Conservation (phyloP, 23 red algal genomes). For the Gracilaria vermiculophylla region DNA sequence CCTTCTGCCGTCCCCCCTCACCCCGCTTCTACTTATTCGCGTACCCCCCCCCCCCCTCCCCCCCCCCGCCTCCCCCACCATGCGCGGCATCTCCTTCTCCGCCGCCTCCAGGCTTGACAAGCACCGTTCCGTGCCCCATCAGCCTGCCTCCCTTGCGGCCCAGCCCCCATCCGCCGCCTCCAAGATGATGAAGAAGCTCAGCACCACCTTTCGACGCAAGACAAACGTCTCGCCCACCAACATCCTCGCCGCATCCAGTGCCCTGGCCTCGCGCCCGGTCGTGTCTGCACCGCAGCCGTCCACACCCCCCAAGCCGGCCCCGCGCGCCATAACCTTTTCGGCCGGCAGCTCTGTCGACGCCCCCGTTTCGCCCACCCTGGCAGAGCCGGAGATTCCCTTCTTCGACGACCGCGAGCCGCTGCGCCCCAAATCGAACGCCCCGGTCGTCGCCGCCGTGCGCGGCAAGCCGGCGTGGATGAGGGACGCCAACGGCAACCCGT, state of each 20-base stretch:
- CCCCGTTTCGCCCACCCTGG: constrained; percentile 19
- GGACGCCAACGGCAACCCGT: neutral
- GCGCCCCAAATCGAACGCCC: constrained; percentile 9
- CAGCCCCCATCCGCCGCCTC: constrained; percentile 10
- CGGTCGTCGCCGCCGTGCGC: constrained; percentile 1
- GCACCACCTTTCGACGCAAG: constrained; percentile 42
- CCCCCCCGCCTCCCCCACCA: neutral
- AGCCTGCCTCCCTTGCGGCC: neutral
- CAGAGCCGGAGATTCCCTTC: constrained; percentile 24
- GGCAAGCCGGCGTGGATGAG: constrained; percentile 38
- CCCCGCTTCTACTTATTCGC: neutral
- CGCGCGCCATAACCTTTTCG: constrained; percentile 17
- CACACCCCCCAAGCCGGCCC: constrained; percentile 12
- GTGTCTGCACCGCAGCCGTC: neutral
- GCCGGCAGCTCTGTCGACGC: constrained; percentile 30
- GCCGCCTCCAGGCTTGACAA: constrained; percentile 19
- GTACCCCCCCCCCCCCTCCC: neutral
- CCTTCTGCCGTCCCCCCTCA: neutral
- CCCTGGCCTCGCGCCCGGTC: neutral
- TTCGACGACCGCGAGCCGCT: constrained; percentile 9
- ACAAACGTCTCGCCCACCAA: constrained; percentile 19
- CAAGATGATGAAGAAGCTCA: constrained; percentile 55
- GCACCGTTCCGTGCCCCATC: neutral
- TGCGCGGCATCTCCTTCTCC: constrained; percentile 46
- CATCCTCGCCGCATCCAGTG: constrained; percentile 16